Percentiles rank a stretch among this genome's conserved stretches.
Conservation (phyloP, 495 filamentous ascomycete species). For the Delitschia confertaspora region DNA sequence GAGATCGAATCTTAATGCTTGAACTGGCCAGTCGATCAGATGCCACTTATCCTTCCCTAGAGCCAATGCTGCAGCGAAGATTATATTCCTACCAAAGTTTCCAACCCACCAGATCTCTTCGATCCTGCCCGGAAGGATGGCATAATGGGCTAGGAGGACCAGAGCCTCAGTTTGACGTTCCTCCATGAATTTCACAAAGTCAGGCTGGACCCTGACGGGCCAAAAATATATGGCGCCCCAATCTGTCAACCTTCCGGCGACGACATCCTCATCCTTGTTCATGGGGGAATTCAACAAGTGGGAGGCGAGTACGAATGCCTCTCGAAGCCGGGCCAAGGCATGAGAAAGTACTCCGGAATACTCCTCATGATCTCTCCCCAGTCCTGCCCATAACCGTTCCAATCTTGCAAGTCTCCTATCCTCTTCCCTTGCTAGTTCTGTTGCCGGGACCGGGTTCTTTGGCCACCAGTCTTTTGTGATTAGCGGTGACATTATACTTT, state of each 20-base stretch:
- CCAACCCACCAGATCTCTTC: conserved; percentile 22
- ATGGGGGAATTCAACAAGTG: conserved; percentile 4
- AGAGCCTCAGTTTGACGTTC: conserved; percentile 17
- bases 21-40: conserved; percentile 18
- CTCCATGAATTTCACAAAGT: conserved; percentile 17
- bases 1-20: conserved; percentile 11
- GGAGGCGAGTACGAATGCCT: conserved; percentile 16
- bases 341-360: conserved; percentile 1
- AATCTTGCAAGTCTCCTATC: conserved; percentile 11
- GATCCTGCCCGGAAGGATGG: conserved; percentile 12
- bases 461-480: conserved; percentile 21
- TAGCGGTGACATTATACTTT: conserved; percentile 4
- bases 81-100: conserved; percentile 12
- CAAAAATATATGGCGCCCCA: conserved; percentile 18
- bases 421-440: conserved; percentile 10
- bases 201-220: conserved; percentile 5
- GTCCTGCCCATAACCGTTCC: conserved; percentile 15
- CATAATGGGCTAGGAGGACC: conserved; percentile 20
- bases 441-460: background rate
- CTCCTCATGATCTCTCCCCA: conserved; percentile 3
- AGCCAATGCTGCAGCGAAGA: conserved; percentile 11
- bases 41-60: conserved; percentile 18
- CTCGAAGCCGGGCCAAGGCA: conserved; percentile 3
- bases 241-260: conserved; percentile 14
- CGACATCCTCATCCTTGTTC: conserved; percentile 5